Evolutionary conservation across 2,329 filamentous ascomycete genomes (phyloP), one percentile per base, ranked within the genome.

Genomic region (Aspergillus phoenicis): DNA sequence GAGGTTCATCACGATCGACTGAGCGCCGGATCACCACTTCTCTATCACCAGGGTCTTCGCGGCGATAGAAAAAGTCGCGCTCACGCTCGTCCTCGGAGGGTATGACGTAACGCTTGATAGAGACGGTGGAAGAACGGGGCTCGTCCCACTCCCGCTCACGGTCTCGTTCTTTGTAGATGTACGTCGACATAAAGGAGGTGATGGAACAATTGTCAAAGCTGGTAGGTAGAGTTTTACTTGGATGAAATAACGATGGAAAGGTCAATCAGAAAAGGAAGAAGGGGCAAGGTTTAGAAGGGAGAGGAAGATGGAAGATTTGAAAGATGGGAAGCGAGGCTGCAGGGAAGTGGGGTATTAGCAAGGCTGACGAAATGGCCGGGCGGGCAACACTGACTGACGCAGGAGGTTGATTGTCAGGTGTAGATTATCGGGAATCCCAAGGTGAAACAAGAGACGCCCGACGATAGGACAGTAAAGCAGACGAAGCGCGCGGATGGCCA

Each of bases 91-190:
- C 77, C n/a, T 79, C 77, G 33, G 75, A 64, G 26, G 77, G 72
- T 59, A 82, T 73, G 66, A 81, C 75, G 78, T 89, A 88, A 68
- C 85, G 84, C 71, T 85, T 85, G 66, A 88, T 82, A 28, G 75
- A 80, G 57, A 79, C 73, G 38, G 73, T 71, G 30, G 73, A 70
- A 62, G 76, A 73, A 58, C 77, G 75, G 62, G 72, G 70, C 47
- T 80, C 78, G 61, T 81, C 78, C 70, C 75, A 80, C 55, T 77
- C 74, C 26, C 75, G 74, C 38, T 75, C 75, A 54, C 76, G 70
- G 52, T 79, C 74, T 47, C 74, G 70, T 57, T 79, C 77, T 72
- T 74, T 71, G 68, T 78, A 75, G 22, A 70, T 63, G 66, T 77
- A 76, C 58, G 75, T 75, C 57, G 75, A 68, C 63, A 64, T 67